phyloP scores from a whole-genome alignment of 176 grass and related monocot species.

The Triticum monococcum region DNA sequence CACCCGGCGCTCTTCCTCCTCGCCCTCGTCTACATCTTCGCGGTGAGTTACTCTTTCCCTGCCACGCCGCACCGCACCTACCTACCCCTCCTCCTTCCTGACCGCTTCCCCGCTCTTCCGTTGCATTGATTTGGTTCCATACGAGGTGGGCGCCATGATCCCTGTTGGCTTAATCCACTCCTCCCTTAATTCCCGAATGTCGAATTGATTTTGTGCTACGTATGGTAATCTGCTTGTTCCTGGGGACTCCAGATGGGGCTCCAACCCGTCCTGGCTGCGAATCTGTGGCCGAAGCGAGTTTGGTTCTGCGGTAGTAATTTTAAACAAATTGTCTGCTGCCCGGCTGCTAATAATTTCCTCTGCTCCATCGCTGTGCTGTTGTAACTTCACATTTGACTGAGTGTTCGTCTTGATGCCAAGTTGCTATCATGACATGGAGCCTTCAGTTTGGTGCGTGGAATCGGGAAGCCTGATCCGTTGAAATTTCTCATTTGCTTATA shows the following conservation, averaged over 20 bases:
- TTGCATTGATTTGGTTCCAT: background rate
- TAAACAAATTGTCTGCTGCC: background rate
- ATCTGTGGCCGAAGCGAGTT: background rate
- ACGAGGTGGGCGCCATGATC: background rate
- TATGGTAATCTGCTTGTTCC: background rate
- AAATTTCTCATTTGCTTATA: background rate
- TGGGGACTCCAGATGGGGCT: background rate
- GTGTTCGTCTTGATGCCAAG: background rate
- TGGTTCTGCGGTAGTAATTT: background rate
- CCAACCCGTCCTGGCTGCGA: background rate
- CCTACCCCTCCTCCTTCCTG: background rate
- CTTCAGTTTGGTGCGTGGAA: background rate
- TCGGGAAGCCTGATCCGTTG: background rate
- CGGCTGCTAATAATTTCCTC: background rate
- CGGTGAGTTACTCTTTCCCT: slow-evolving; percentile 42
- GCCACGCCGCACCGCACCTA: background rate
- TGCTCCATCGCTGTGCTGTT: background rate
- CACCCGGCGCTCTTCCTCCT: slow-evolving; percentile 59
- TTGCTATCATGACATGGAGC: background rate
- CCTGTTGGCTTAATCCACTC: background rate
- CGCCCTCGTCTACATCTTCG: slow-evolving; percentile 76
- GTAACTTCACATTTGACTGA: background rate
- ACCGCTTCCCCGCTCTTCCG: background rate
- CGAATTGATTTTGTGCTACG: background rate
- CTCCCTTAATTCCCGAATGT: background rate